Base-by-base conservation (phyloP, 2,329 filamentous ascomycete species). In the Claviceps humidiphila region DNA sequence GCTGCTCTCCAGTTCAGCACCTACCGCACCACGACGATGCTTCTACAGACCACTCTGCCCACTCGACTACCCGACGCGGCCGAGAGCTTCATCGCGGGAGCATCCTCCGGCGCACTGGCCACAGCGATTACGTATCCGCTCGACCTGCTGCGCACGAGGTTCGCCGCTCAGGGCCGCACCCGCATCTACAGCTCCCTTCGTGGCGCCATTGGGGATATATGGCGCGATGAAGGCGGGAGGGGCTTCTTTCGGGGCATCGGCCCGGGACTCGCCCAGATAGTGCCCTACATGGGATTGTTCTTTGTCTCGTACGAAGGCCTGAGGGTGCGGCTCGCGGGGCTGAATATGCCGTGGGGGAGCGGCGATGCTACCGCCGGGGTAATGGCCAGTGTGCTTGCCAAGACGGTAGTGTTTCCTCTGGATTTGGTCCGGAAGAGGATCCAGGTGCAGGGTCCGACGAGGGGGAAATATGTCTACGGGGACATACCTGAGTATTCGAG, bases 211-310 rank as follows among this genome's bases (percentile, higher is more conserved):
- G 68, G 71, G 45, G 81, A 88, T 22, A 98, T 98, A 59, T 71
- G 74, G 16, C 74, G 74, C 4, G 76, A 86, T 55, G 93, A 98
- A 70, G 93, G 93, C 0, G 60, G 71, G 0, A 67, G 67, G 4
- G 93, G 93, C 0, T 97, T 95, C 71, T 98, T 95, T 68, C 86
- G 89, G 48, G 93, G 93, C 3, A 73, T 95, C 38, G 78, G 78
- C 1, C 90, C 91, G 1, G 89, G 85, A 0, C 73, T 97, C 22
- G 84, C 76, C 26, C 90, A 96, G 71, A 93, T 97, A 48, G 81
- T 95, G 9, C 93, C 93, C 2, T 95, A 91, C 66, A 98, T 98
- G 93, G 93, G 93, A 14, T 75, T 95, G 2, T 97, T 98, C 72
- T 98, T 98, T 69, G 80, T 87, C 38, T 78, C 82, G 42, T 98